Evolutionary conservation across 2,329 filamentous ascomycete species (phyloP).

Genomic region (Penicillium sp.): DNA sequence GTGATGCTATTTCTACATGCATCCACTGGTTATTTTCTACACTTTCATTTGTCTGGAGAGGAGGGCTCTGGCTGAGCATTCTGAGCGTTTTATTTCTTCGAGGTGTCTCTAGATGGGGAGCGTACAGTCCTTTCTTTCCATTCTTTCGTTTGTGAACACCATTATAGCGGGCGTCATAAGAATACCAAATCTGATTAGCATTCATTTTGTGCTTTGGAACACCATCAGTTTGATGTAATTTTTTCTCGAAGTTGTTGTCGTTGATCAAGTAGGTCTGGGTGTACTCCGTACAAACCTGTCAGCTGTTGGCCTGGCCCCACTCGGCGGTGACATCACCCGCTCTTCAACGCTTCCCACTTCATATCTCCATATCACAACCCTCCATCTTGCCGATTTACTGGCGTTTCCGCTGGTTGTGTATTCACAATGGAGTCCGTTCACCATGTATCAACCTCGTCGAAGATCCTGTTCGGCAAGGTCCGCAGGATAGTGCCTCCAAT

Average conservation of each 20-base stretch:
- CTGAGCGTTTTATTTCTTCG: slow-evolving; percentile 37
- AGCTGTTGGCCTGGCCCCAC: slow-evolving; percentile 31
- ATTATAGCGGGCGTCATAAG: slow-evolving; percentile 29
- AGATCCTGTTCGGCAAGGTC: slow-evolving; percentile 77
- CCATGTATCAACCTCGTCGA: slow-evolving; percentile 70
- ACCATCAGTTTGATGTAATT: slow-evolving; percentile 1
- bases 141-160: slow-evolving; percentile 21
- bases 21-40: slow-evolving; percentile 17
- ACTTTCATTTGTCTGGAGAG: slow-evolving; percentile 25
- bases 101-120: slow-evolving; percentile 35
- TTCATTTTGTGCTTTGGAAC: not conserved
- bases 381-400: not conserved
- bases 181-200: slow-evolving; percentile 27
- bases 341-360: slow-evolving; percentile 12
- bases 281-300: slow-evolving; percentile 12
- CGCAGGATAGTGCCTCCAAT: slow-evolving; percentile 92
- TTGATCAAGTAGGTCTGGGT: not conserved
- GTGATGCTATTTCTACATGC: slow-evolving; percentile 27
- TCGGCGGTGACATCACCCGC: slow-evolving; percentile 44
- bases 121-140: slow-evolving; percentile 12
- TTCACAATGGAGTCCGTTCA: slow-evolving; percentile 42
- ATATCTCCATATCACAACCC: not conserved
- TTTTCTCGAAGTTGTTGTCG: not conserved
- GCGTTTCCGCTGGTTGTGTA: not conserved
- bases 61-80: slow-evolving; percentile 37